Evolutionary conservation across 345 rosid genomes (phyloP).

Genomic region (Salix purpurea): DNA sequence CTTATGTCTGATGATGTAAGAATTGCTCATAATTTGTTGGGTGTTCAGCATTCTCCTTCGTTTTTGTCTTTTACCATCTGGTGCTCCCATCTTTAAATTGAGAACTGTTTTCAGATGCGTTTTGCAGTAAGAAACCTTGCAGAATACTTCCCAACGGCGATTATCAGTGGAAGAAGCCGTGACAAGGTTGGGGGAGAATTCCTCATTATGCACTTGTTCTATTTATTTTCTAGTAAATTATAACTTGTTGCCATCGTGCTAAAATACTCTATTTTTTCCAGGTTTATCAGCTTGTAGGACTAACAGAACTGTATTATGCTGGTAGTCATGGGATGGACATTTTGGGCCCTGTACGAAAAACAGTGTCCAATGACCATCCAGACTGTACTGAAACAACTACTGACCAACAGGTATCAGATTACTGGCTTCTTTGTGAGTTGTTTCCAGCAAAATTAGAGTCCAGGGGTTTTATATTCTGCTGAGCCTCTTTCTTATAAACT

Average conservation of each 20-base stretch:
- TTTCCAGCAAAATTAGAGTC: background rate
- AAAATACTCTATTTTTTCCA: constrained; percentile 21
- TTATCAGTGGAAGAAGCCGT: constrained; percentile 93
- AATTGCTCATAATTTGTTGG: background rate
- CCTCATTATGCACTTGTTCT: background rate
- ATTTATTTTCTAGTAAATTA: background rate
- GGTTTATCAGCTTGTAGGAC: constrained; percentile 84
- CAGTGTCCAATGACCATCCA: constrained; percentile 42
- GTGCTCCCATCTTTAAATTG: background rate
- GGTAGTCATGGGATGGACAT: constrained; percentile 99
- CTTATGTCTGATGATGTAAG: constrained; percentile 76
- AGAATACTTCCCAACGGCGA: constrained; percentile 79
- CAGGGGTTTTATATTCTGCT: background rate
- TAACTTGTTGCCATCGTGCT: background rate
- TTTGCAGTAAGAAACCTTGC: constrained; percentile 74
- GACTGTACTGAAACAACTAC: constrained; percentile 55
- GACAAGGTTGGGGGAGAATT: constrained; percentile 51
- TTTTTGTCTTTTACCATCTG: background rate
- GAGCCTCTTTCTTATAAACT: too few relatives aligned
- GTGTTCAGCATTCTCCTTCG: background rate
- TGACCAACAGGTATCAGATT: constrained; percentile 51
- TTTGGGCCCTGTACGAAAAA: constrained; percentile 49
- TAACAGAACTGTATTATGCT: constrained; percentile 92
- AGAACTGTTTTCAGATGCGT: constrained; percentile 61
- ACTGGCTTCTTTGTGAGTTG: background rate